Evolutionary conservation across 176 grass and related monocot species (phyloP).

Genomic region (Aechmea fasciata): DNA sequence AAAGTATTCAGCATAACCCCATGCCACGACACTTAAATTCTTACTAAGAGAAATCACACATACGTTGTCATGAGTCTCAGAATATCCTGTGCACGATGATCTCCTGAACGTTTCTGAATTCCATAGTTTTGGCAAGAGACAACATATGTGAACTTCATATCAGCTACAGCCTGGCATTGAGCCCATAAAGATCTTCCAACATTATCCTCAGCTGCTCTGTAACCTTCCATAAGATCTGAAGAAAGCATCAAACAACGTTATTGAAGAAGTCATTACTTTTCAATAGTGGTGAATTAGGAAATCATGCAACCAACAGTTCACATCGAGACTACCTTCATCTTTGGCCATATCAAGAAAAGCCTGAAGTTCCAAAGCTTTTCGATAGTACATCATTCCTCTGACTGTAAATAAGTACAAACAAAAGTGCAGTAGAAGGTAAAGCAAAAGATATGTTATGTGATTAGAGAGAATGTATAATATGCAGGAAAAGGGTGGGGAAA

Average conservation of each 20-base stretch:
- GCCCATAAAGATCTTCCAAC: constrained; percentile 42
- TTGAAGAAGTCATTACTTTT: background rate
- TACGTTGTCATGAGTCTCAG: constrained; percentile 87
- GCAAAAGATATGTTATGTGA: background rate
- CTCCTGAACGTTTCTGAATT: constrained; percentile 79
- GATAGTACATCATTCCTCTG: constrained; percentile 97
- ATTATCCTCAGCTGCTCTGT: constrained; percentile 66
- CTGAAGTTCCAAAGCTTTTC: constrained; percentile 93
- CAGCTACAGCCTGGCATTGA: constrained; percentile 89
- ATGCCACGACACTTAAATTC: background rate
- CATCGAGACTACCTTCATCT: constrained; percentile 49
- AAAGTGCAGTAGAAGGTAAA: background rate
- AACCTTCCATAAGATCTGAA: constrained; percentile 90
- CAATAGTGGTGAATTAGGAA: constrained; percentile 4
- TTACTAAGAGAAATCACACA: constrained; percentile 1
- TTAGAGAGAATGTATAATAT: background rate
- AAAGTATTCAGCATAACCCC: too few species aligned
- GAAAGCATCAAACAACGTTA: constrained; percentile 7
- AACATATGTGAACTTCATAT: constrained; percentile 98
- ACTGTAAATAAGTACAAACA: constrained; percentile 33
- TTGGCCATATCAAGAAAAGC: constrained; percentile 91
- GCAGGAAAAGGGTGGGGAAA: background rate
- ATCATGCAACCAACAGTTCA: constrained; percentile 9
- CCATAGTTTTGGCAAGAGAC: constrained; percentile 97
- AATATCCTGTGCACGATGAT: constrained; percentile 73